These are phyloP conservation scores for Zygosaccharomyces sapae DNA, from an alignment of 1,139 yeast genomes.

Conservation along the genomic window DNA sequence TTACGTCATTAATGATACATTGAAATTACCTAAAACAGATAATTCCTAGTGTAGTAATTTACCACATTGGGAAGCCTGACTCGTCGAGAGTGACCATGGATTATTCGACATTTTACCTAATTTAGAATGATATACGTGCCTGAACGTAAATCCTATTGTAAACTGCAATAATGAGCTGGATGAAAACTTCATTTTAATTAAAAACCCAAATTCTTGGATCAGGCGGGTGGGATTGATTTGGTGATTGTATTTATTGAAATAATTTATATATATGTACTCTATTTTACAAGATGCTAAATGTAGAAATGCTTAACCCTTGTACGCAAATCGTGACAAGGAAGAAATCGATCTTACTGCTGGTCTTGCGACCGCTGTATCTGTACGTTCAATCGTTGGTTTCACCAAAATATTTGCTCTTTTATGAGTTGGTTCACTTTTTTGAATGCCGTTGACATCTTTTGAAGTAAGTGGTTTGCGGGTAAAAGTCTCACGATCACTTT, in stretches of 20 bases:
- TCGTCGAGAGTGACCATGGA: background rate
- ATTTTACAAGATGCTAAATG: conserved; percentile 1
- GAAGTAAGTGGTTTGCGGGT: conserved; percentile 10
- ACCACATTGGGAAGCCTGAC: background rate
- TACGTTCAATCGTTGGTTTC: conserved; percentile 2
- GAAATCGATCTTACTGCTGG: conserved; percentile 16
- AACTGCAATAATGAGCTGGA: background rate
- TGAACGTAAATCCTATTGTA: background rate
- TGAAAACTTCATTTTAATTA: background rate
- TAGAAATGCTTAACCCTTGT: conserved; percentile 3
- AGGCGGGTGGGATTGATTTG: no score
- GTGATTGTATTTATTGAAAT: background rate
- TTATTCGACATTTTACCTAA: background rate
- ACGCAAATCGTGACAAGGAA: conserved; percentile 15
- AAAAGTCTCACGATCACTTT: conserved; percentile 1
- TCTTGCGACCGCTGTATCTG: conserved; percentile 4
- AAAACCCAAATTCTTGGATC: no score
- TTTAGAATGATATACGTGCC: background rate
- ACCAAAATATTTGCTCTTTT: conserved; percentile 9
- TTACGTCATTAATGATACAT: background rate
- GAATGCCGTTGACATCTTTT: conserved; percentile 9
- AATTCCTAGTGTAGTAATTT: background rate
- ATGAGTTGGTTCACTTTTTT: background rate
- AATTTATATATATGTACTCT: background rate
- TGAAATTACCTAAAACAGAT: background rate